Conservation (phyloP, 2,329 filamentous ascomycete genomes). For the Parafenestella ontariensis region DNA sequence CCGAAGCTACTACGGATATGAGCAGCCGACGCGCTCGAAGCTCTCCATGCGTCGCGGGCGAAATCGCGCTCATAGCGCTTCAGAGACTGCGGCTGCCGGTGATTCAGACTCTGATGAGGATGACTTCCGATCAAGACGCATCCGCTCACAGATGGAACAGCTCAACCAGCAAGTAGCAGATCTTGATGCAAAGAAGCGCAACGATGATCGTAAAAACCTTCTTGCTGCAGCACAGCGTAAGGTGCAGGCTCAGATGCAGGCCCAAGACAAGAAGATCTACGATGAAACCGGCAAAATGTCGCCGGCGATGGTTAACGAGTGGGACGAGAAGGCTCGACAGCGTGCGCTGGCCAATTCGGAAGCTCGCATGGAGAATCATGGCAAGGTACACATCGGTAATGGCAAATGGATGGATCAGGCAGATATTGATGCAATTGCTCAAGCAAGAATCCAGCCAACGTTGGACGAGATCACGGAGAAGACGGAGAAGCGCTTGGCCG, state of each 20-base stretch:
- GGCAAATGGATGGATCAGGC: slow-evolving; percentile 80
- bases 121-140: slow-evolving; percentile 72
- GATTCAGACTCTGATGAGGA: slow-evolving; percentile 59
- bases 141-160: slow-evolving; percentile 79
- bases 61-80: slow-evolving; percentile 71
- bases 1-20: slow-evolving; percentile 77
- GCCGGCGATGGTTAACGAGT: slow-evolving; percentile 72
- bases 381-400: slow-evolving; percentile 74
- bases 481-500: slow-evolving; percentile 74
- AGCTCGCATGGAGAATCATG: slow-evolving; percentile 63
- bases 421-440: slow-evolving; percentile 81
- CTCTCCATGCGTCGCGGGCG: slow-evolving; percentile 63
- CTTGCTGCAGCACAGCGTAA: slow-evolving; percentile 83
- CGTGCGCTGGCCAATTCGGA: slow-evolving; percentile 72
- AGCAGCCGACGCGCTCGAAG: slow-evolving; percentile 57
- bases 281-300: slow-evolving; percentile 76
- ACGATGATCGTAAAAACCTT: slow-evolving; percentile 76
- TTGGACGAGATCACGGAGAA: slow-evolving; percentile 84
- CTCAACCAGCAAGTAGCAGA: slow-evolving; percentile 72
- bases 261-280: slow-evolving; percentile 83
- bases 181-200: slow-evolving; percentile 75
- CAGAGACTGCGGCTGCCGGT: slow-evolving; percentile 49
- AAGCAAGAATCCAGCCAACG: slow-evolving; percentile 78
- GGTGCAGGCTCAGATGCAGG: slow-evolving; percentile 78
- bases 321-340: slow-evolving; percentile 78